Conservation (phyloP, 2,329 filamentous ascomycete species). For the Didymellaceae sp. region DNA sequence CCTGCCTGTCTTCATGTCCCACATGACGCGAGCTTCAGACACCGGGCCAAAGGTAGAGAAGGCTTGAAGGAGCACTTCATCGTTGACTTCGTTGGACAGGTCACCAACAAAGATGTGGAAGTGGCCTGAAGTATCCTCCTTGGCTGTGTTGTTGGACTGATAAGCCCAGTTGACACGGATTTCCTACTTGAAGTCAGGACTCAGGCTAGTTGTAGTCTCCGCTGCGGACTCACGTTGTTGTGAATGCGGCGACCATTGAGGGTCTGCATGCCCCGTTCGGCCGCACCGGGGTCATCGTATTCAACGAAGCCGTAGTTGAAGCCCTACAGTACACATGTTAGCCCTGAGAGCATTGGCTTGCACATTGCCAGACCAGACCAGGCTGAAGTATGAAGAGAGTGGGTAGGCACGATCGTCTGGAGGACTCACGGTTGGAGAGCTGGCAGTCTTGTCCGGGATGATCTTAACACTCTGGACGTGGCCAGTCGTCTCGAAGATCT, state of each 20-base stretch:
- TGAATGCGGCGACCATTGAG: conserved; percentile 95
- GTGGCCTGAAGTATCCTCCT: conserved; percentile 97
- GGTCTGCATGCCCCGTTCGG: conserved; percentile 96
- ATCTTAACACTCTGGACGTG: conserved; percentile 99
- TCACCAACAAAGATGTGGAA: conserved; percentile 99
- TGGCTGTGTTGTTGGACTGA: conserved; percentile 90
- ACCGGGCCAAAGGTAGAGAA: conserved; percentile 96
- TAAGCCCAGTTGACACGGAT: conserved; percentile 99
- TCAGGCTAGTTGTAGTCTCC: conserved; percentile 12
- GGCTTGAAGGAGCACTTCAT: conserved; percentile 89
- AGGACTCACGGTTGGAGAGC: conserved; percentile 52
- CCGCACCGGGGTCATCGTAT: conserved; percentile 95
- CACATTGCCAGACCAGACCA: not conserved
- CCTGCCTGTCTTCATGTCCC: conserved; percentile 99
- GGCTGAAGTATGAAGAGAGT: conserved; percentile 1
- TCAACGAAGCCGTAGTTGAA: conserved; percentile 99
- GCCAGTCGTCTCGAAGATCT: conserved; percentile 98
- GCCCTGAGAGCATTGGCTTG: not conserved
- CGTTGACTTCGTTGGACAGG: conserved; percentile 97
- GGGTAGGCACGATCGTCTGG: conserved; percentile 5
- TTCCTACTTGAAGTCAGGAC: conserved; percentile 66
- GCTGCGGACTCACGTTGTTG: conserved; percentile 75
- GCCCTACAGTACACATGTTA: conserved; percentile 66
- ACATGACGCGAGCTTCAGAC: conserved; percentile 98
- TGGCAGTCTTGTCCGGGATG: conserved; percentile 98